phyloP scores from a whole-genome alignment of 345 rosid species.

The Orychophragmus violaceus region DNA sequence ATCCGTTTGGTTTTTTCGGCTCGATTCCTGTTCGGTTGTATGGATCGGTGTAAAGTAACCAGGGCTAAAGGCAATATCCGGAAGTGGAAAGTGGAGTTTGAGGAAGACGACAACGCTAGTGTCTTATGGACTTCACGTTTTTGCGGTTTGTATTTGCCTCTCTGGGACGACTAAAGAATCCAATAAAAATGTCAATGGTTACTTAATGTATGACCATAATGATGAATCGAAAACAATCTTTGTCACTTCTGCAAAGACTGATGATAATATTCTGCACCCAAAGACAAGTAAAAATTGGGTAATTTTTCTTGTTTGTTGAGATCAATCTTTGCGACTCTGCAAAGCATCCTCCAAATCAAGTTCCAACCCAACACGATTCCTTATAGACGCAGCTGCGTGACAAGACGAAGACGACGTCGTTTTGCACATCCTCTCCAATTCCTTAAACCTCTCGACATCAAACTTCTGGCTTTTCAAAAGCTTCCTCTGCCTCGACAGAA shows the following conservation, averaged over 20 bases:
- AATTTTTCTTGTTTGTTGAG: neutral
- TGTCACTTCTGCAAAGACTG: neutral
- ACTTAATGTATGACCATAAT: neutral
- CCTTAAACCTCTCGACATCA: constrained; percentile 57
- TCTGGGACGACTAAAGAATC: too few species aligned
- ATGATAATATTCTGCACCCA: neutral
- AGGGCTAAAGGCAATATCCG: constrained; percentile 18
- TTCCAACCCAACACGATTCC: constrained; percentile 54
- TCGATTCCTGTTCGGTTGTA: too few species aligned
- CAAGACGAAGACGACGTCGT: constrained; percentile 38
- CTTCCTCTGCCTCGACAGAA: constrained; percentile 77
- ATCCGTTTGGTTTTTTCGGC: too few species aligned
- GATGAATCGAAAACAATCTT: neutral
- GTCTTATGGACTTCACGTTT: constrained; percentile 29
- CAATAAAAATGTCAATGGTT: neutral
- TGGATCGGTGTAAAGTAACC: too few species aligned
- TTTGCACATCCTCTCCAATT: constrained; percentile 56
- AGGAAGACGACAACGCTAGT: constrained; percentile 20
- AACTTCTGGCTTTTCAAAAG: constrained; percentile 53
- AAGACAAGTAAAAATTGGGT: neutral
- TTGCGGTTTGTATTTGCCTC: constrained; percentile 13
- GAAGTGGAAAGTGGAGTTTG: constrained; percentile 21
- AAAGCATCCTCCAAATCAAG: constrained; percentile 68
- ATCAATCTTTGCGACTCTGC: constrained; percentile 35
- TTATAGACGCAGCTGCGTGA: constrained; percentile 49